Evolutionary conservation across 257 asterid species (phyloP).

Genomic region (Solanum chmielewskii): DNA sequence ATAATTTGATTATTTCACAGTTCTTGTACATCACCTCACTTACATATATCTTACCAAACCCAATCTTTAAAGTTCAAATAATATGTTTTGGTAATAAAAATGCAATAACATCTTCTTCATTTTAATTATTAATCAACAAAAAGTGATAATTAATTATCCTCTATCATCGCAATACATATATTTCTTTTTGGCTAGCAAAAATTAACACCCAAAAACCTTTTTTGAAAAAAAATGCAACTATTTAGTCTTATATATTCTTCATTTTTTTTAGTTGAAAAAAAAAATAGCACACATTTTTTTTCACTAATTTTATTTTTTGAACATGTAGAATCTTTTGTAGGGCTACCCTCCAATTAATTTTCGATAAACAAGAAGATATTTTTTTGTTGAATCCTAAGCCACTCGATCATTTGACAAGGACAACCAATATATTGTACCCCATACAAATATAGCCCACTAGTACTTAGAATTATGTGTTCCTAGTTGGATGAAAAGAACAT

Average conservation of each 20-base stretch:
- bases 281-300: not conserved
- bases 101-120: not conserved
- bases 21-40: not conserved
- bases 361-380: not conserved
- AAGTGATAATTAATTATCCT: not conserved
- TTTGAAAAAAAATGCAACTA: not conserved
- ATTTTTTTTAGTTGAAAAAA: not conserved
- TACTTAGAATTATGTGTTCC: not conserved
- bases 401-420: not conserved
- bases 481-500: not conserved
- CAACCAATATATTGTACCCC: not conserved
- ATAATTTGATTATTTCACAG: not conserved
- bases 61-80: not conserved
- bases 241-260: not conserved
- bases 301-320: no score
- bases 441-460: not conserved
- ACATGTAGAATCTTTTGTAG: not conserved
- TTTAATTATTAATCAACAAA: not conserved
- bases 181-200: not conserved
- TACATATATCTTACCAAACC: not conserved
- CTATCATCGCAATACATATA: not conserved
- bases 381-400: not conserved
- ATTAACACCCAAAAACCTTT: not conserved
- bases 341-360: not conserved
- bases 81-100: not conserved